These are phyloP conservation scores for Eutrema yunnanense DNA, from an alignment of 345 rosid genomes.

Conservation along the genomic window DNA sequence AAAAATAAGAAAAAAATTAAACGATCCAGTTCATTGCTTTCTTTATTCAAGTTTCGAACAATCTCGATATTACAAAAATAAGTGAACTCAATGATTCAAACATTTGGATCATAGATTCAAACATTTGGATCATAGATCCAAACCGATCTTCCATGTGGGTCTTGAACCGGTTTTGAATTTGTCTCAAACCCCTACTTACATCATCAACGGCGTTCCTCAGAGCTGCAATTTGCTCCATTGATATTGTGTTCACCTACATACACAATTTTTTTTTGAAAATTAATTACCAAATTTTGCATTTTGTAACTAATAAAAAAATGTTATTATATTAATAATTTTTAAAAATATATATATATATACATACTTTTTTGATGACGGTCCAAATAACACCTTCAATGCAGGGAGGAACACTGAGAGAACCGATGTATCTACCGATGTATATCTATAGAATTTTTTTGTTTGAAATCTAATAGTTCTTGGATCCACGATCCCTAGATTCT, in stretches of 20 bases:
- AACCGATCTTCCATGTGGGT: slow-evolving; percentile 37
- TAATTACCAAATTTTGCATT: neutral
- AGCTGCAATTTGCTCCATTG: slow-evolving; percentile 51
- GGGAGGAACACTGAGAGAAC: slow-evolving; percentile 66
- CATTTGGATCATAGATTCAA: slow-evolving; percentile 33
- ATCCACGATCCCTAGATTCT: slow-evolving; percentile 36
- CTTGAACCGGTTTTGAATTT: slow-evolving; percentile 66
- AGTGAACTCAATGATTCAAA: neutral
- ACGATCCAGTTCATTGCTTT: neutral
- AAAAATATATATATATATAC: neutral
- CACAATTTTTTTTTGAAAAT: neutral
- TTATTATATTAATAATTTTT: neutral
- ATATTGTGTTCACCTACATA: slow-evolving; percentile 54
- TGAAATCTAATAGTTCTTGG: slow-evolving; percentile 48
- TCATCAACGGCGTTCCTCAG: slow-evolving; percentile 51
- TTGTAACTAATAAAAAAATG: neutral
- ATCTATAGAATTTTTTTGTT: slow-evolving; percentile 47
- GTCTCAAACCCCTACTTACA: slow-evolving; percentile 42
- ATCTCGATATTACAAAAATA: neutral
- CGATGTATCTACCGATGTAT: slow-evolving; percentile 30
- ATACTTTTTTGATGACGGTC: slow-evolving; percentile 51
- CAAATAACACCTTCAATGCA: slow-evolving; percentile 74
- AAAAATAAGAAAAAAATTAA: too few relatives aligned
- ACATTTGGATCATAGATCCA: slow-evolving; percentile 38
- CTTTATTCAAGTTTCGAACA: neutral